Evolutionary conservation across 2,329 filamentous ascomycete genomes (phyloP).

Genomic region (Ascochyta clinopodiicola): DNA sequence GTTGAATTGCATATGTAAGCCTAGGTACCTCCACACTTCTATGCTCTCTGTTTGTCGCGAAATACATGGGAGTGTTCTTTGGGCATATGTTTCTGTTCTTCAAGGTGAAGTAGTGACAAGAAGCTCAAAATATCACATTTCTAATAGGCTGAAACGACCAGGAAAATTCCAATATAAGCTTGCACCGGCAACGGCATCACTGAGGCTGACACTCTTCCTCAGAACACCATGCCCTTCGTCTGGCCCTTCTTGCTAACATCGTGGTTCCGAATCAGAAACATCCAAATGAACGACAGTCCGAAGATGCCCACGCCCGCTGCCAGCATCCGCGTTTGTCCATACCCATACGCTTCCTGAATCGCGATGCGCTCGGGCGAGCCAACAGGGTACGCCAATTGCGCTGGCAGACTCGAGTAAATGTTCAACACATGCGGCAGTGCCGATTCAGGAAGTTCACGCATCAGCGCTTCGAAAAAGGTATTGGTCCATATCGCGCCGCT

Average conservation of each 20-base stretch:
- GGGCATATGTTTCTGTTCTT: no score
- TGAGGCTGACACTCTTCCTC: no score
- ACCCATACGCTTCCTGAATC: slow-evolving; percentile 40
- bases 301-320: slow-evolving; percentile 33
- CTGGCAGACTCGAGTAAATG: slow-evolving; percentile 60
- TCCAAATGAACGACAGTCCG: slow-evolving; percentile 29
- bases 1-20: no score
- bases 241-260: slow-evolving; percentile 17
- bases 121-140: no score
- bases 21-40: no score
- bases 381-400: slow-evolving; percentile 60
- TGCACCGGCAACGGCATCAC: no score
- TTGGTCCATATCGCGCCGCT: slow-evolving; percentile 69
- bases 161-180: no score
- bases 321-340: slow-evolving; percentile 18
- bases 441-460: slow-evolving; percentile 44
- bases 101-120: no score
- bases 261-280: slow-evolving; percentile 28
- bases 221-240: slow-evolving; percentile 14
- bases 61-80: no score
- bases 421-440: slow-evolving; percentile 46
- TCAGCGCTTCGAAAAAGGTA: slow-evolving; percentile 51
- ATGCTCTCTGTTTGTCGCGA: no score
- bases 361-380: slow-evolving; percentile 56
- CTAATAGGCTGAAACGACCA: no score